phyloP scores from a whole-genome alignment of 176 grass and related monocot genomes.

The Raddia distichophylla region DNA sequence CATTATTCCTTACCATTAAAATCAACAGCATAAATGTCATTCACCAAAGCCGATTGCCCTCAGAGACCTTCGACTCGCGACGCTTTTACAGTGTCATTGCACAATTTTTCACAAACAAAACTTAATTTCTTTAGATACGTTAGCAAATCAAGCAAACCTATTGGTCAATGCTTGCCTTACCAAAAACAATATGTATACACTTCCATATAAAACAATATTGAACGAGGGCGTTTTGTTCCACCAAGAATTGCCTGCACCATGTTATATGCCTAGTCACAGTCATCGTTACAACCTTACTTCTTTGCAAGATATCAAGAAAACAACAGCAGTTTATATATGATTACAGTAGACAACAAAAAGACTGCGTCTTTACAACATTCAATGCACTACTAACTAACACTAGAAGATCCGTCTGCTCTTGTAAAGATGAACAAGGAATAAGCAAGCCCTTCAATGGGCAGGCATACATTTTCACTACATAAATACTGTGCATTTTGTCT shows the following conservation, averaged over 20 bases:
- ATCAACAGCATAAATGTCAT: too few species aligned
- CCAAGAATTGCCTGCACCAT: neutral
- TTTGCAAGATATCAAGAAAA: neutral
- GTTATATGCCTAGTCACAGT: neutral
- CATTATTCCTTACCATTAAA: too few species aligned
- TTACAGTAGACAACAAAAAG: conserved; percentile 42
- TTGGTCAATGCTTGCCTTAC: too few species aligned
- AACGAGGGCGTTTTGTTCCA: neutral
- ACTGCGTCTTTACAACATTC: conserved; percentile 25
- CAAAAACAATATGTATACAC: too few species aligned
- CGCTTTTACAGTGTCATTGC: too few species aligned
- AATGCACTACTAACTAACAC: conserved; percentile 23
- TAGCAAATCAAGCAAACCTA: too few species aligned
- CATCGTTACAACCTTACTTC: neutral
- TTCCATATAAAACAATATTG: too few species aligned
- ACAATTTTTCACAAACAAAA: too few species aligned
- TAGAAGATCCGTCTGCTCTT: conserved; percentile 5
- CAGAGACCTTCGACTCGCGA: too few species aligned
- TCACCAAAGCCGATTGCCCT: too few species aligned
- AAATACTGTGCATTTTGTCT: conserved; percentile 41
- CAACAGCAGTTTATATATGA: neutral
- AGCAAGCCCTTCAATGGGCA: conserved; percentile 35
- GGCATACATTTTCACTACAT: conserved; percentile 1
- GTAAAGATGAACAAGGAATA: conserved; percentile 34
- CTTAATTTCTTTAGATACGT: too few species aligned